Evolutionary conservation across 139 green algal genomes (phyloP).

Genomic region (Monoraphidium neglectum): DNA sequence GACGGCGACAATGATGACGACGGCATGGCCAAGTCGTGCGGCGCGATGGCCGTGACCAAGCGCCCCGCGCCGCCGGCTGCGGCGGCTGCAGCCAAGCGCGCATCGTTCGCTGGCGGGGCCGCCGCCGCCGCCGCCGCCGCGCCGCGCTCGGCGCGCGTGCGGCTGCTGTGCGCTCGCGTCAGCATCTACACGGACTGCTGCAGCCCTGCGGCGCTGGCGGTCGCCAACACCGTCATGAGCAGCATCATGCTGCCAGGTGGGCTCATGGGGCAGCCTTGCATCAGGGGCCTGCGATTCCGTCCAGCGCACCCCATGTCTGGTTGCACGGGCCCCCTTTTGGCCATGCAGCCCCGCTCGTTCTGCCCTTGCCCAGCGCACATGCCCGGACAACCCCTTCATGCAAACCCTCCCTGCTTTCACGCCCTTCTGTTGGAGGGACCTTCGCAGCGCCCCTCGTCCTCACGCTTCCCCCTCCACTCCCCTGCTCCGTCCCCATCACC

Average conservation of each 20-base stretch:
- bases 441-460: not conserved
- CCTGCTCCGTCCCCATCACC: not conserved
- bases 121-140: constrained; percentile 2
- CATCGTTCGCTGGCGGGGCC: not conserved
- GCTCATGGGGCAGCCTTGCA: not conserved
- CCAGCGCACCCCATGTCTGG: not conserved
- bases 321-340: not conserved
- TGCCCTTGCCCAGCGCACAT: not conserved
- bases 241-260: constrained; percentile 31
- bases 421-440: not conserved
- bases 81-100: too few species aligned
- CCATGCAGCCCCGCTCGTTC: too few species aligned
- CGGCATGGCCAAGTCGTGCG: too few species aligned
- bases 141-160: not conserved
- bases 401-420: not conserved
- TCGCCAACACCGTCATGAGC: constrained; percentile 35
- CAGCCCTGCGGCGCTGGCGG: constrained; percentile 23
- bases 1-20: too few species aligned
- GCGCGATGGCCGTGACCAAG: too few species aligned
- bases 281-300: too few species aligned
- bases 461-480: not conserved
- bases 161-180: constrained; percentile 13
- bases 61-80: too few species aligned
- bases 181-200: constrained; percentile 24
- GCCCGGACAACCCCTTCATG: not conserved